Percentiles rank a stretch among this genome's conserved stretches.
phyloP scores from a whole-genome alignment of 2,329 filamentous ascomycete genomes.

The Talaromyces sp. region DNA sequence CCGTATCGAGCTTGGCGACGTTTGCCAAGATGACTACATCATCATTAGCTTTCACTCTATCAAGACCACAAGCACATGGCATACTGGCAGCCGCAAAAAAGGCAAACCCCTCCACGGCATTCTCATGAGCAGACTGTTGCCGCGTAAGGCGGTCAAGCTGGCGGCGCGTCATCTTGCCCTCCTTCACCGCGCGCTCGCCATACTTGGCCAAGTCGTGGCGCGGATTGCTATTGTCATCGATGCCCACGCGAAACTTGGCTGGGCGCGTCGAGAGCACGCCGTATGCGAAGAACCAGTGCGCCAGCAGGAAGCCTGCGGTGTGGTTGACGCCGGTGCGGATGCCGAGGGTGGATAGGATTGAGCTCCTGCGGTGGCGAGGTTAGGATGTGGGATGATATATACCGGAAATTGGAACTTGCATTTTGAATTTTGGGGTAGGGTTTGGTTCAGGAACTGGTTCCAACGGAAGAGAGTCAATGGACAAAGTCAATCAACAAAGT shows the following conservation, averaged over 20 bases:
- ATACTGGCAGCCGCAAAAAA: constrained; percentile 32
- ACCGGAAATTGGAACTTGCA: background rate
- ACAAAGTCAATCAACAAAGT: too few relatives aligned
- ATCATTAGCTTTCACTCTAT: background rate
- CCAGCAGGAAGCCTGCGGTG: background rate
- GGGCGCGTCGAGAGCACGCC: constrained; percentile 39
- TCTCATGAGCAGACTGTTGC: constrained; percentile 43
- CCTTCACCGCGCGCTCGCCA: constrained; percentile 37
- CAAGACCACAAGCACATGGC: background rate
- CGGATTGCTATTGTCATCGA: constrained; percentile 46
- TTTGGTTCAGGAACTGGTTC: too few relatives aligned
- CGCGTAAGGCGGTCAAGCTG: constrained; percentile 41
- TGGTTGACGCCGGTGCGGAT: constrained; percentile 1
- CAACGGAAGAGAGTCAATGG: background rate
- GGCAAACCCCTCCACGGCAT: constrained; percentile 39
- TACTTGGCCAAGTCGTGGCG: constrained; percentile 44
- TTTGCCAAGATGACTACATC: constrained; percentile 28
- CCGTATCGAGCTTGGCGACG: constrained; percentile 27
- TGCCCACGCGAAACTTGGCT: constrained; percentile 36
- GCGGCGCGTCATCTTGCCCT: constrained; percentile 39
- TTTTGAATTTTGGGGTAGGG: background rate
- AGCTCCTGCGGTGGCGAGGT: background rate
- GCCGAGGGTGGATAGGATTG: background rate
- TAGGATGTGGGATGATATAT: background rate
- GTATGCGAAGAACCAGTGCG: constrained; percentile 35